phyloP scores from a whole-genome alignment of 257 asterid genomes.

The Paraleonurus japonicus region DNA sequence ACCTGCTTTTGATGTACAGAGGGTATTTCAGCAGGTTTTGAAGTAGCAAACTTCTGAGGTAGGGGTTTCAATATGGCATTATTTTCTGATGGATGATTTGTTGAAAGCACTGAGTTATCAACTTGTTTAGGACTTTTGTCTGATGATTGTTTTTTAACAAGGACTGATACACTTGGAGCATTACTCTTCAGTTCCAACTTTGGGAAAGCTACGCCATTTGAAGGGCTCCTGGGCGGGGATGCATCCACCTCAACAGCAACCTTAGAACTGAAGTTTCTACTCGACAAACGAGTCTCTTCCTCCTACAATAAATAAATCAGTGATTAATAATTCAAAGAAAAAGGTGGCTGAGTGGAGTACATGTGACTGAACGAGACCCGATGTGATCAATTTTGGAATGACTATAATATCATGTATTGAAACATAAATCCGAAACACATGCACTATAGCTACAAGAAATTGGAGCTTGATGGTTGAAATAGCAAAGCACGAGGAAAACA shows the following conservation, averaged over 20 bases:
- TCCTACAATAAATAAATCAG: conserved; percentile 43
- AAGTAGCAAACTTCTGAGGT: conserved; percentile 31
- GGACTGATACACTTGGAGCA: conserved; percentile 28
- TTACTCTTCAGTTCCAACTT: conserved; percentile 41
- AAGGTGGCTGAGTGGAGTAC: not conserved
- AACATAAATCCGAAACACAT: not conserved
- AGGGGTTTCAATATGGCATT: conserved; percentile 36
- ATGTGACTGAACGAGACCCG: not conserved
- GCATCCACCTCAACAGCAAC: conserved; percentile 32
- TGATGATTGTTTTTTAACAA: conserved; percentile 39
- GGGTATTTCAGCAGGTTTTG: conserved; percentile 34
- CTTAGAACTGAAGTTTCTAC: conserved; percentile 32
- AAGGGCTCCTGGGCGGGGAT: conserved; percentile 55
- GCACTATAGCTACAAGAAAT: not conserved
- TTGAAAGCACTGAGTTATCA: conserved; percentile 28
- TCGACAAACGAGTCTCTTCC: conserved; percentile 39
- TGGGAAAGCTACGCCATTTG: conserved; percentile 32
- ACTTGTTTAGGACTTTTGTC: conserved; percentile 40
- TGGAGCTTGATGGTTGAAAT: not conserved
- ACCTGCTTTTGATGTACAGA: conserved; percentile 35
- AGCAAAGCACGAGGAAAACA: not conserved
- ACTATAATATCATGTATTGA: not conserved
- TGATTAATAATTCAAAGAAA: not conserved
- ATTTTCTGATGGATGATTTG: conserved; percentile 40
- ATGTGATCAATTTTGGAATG: not conserved